These are phyloP conservation scores for Leccinum holopus DNA, from an alignment of 1,284 basidiomycete genomes.

Conservation along the genomic window DNA sequence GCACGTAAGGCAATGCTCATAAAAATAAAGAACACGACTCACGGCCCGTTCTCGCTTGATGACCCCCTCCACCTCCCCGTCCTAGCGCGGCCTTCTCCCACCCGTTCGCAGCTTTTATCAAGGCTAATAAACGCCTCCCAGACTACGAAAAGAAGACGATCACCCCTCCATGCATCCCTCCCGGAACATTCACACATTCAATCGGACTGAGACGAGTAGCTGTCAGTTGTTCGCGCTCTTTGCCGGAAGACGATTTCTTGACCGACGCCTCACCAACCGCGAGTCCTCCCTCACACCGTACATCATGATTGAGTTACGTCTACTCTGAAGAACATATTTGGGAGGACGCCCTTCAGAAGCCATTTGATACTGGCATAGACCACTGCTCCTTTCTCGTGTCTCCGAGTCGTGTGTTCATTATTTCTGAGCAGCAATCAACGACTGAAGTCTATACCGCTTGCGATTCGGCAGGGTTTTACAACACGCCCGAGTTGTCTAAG, in stretches of 20 bases:
- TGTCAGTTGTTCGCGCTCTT: conserved; percentile 22
- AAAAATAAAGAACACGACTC: neutral
- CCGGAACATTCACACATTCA: conserved; percentile 13
- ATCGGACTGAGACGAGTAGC: conserved; percentile 9
- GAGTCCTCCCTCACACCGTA: conserved; percentile 20
- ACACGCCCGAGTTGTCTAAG: conserved; percentile 16
- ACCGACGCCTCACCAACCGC: conserved; percentile 2
- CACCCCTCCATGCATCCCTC: conserved; percentile 26
- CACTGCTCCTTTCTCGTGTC: neutral
- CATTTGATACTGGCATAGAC: conserved; percentile 33
- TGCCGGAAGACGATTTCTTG: conserved; percentile 24
- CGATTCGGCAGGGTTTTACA: conserved; percentile 23
- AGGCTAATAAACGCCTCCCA: conserved; percentile 28
- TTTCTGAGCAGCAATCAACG: conserved; percentile 21
- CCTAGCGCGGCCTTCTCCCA: conserved; percentile 18
- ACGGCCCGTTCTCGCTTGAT: conserved; percentile 17
- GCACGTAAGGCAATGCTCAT: too few species aligned
- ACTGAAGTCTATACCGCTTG: conserved; percentile 28
- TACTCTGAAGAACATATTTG: conserved; percentile 30
- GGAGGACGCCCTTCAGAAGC: conserved; percentile 29
- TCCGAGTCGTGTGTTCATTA: conserved; percentile 9
- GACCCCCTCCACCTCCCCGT: too few species aligned
- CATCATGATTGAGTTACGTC: conserved; percentile 15
- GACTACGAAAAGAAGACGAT: conserved; percentile 30
- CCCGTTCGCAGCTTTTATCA: conserved; percentile 34